These are phyloP conservation scores for Fusarium hostae DNA, from an alignment of 2,329 filamentous ascomycete species.

Conservation along the genomic window DNA sequence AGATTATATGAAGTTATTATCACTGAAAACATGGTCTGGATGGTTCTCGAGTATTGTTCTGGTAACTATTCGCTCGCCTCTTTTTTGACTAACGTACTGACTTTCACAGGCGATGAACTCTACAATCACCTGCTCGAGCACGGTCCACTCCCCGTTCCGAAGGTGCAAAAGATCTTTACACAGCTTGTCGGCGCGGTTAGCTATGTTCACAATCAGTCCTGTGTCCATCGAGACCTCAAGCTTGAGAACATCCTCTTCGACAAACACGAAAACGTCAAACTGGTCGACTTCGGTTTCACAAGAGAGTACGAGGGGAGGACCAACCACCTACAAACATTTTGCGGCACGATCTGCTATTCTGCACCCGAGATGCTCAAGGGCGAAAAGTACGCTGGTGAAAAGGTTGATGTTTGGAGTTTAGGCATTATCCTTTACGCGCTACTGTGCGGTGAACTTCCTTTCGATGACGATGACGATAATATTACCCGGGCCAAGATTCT, in stretches of 20 bases:
- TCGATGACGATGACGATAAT: slow-evolving; percentile 94
- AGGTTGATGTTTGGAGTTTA: slow-evolving; percentile 95
- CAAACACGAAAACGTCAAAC: slow-evolving; percentile 96
- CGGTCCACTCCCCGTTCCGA: slow-evolving; percentile 83
- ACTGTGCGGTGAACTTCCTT: slow-evolving; percentile 87
- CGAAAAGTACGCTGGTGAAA: slow-evolving; percentile 97
- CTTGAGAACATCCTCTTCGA: slow-evolving; percentile 91
- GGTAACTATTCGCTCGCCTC: slow-evolving; percentile 61
- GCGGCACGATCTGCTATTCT: slow-evolving; percentile 96
- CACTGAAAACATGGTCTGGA: slow-evolving; percentile 93
- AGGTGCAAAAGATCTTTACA: slow-evolving; percentile 95
- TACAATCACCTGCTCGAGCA: slow-evolving; percentile 95
- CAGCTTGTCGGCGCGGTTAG: slow-evolving; percentile 94
- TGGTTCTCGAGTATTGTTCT: slow-evolving; percentile 95
- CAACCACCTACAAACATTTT: slow-evolving; percentile 96
- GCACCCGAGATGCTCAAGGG: slow-evolving; percentile 98
- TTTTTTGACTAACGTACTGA: slow-evolving; percentile 38
- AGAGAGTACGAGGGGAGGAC: slow-evolving; percentile 95
- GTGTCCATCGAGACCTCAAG: slow-evolving; percentile 96
- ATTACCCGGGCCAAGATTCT: slow-evolving; percentile 88
- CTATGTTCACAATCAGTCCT: slow-evolving; percentile 94
- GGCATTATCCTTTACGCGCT: slow-evolving; percentile 87
- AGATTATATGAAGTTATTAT: slow-evolving; percentile 98
- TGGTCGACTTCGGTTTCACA: slow-evolving; percentile 98
- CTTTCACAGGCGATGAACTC: slow-evolving; percentile 81